Conservation (phyloP, 2,329 filamentous ascomycete genomes). For the Phialophora chinensis region DNA sequence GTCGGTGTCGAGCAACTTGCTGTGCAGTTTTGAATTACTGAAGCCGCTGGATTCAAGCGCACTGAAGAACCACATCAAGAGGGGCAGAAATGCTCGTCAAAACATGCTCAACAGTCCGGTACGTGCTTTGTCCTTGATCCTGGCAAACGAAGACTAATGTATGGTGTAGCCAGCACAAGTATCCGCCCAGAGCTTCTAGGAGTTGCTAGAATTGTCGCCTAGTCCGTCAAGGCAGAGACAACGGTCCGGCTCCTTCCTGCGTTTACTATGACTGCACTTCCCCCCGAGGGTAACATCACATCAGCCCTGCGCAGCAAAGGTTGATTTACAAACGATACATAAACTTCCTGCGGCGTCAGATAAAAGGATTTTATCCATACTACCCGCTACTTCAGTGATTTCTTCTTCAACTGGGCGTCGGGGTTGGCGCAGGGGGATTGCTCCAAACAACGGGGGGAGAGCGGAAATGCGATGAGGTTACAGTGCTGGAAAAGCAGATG, state of each 20-base stretch:
- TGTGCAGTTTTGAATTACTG: constrained; percentile 95
- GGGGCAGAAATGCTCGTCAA: constrained; percentile 90
- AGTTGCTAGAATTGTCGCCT: background rate
- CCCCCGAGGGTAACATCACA: background rate
- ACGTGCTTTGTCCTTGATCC: constrained; percentile 53
- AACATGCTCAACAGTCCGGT: constrained; percentile 96
- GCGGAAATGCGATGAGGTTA: constrained; percentile 7
- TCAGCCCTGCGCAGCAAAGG: background rate
- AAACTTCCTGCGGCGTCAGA: background rate
- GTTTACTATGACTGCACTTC: background rate
- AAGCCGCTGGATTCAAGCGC: constrained; percentile 96
- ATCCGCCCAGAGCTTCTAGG: constrained; percentile 53
- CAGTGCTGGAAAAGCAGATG: constrained; percentile 15
- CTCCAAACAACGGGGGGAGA: constrained; percentile 5
- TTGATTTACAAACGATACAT: background rate
- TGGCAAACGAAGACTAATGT: constrained; percentile 16
- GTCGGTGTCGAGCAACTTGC: constrained; percentile 90
- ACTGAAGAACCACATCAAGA: constrained; percentile 98
- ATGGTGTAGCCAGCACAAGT: constrained; percentile 49
- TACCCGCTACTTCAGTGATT: background rate
- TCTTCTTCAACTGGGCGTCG: constrained; percentile 13
- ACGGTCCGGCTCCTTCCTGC: constrained; percentile 5
- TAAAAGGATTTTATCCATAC: background rate
- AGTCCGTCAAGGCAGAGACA: constrained; percentile 2
- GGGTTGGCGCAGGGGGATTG: constrained; percentile 6